Percentiles rank a stretch among this genome's conserved stretches.
phyloP scores from a whole-genome alignment of 2,329 filamentous ascomycete genomes.

The Coleophoma cylindrospora region DNA sequence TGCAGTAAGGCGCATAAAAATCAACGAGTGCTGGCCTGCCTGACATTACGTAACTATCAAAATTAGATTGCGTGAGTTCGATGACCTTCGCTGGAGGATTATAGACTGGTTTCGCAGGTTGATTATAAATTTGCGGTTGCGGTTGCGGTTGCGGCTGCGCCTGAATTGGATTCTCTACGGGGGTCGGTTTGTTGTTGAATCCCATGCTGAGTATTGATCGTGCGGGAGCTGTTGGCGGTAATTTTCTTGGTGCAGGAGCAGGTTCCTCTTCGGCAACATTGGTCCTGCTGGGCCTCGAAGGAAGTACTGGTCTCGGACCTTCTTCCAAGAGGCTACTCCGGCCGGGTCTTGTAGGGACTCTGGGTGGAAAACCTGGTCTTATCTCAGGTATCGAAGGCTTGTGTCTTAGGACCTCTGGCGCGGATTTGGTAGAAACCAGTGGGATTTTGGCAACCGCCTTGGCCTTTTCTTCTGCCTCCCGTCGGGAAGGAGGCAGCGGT shows the following conservation, averaged over 20 bases:
- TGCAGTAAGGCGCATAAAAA: slow-evolving; percentile 96
- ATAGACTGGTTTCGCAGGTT: slow-evolving; percentile 6
- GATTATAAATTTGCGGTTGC: slow-evolving; percentile 8
- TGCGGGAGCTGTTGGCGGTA: slow-evolving; percentile 16
- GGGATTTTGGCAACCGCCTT: slow-evolving; percentile 28
- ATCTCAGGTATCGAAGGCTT: slow-evolving; percentile 14
- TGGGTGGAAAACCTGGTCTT: slow-evolving; percentile 37
- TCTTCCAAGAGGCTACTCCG: slow-evolving; percentile 25
- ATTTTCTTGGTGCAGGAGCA: slow-evolving; percentile 12
- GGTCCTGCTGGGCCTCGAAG: slow-evolving; percentile 13
- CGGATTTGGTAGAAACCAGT: slow-evolving; percentile 32
- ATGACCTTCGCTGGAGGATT: slow-evolving; percentile 46
- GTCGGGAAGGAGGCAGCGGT: slow-evolving; percentile 48
- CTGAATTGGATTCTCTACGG: slow-evolving; percentile 12
- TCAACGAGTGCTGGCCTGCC: slow-evolving; percentile 93
- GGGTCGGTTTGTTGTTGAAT: slow-evolving; percentile 16
- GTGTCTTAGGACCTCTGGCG: slow-evolving; percentile 28
- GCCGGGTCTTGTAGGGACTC: slow-evolving; percentile 43
- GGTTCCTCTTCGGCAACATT: slow-evolving; percentile 5
- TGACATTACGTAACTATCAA: slow-evolving; percentile 81
- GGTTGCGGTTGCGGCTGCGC: slow-evolving; percentile 9
- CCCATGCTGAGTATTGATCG: slow-evolving; percentile 18
- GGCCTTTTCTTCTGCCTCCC: slow-evolving; percentile 43
- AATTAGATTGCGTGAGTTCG: slow-evolving; percentile 83
- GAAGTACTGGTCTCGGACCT: slow-evolving; percentile 19